Evolutionary conservation across 495 filamentous ascomycete genomes (phyloP), one percentile per base, ranked within the genome.

Genomic region (Neurospora sp.): DNA sequence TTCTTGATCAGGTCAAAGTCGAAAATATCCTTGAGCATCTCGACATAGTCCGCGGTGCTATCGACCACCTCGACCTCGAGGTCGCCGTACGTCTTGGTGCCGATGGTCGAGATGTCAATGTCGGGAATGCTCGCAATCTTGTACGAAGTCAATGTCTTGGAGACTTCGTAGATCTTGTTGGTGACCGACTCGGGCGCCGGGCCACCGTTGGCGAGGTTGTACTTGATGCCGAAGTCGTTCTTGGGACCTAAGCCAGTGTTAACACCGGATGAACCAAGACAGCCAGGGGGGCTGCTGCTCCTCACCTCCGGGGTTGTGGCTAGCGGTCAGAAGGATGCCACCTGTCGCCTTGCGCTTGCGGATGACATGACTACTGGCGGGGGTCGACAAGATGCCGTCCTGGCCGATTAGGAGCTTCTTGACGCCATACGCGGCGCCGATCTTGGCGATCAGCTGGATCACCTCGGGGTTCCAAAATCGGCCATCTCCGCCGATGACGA

Each of bases 151-250:
- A 98, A 87, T 70, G 87, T 88, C 85, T 97, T 97, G 74, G 96
- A 93, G 45, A 90, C 88, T 70, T 94, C 92, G 85, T 87, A 98
- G 79, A 99, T 98, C 86, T 97, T 97, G 88, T 99, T 96, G 73
- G 96, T 99, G 72, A 99, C 92, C 35, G 90, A 89, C 79, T 99
- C 96, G 16, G 96, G 96, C 70, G 96, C 96, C 31, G 96, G 96
- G 39, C 94, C 96, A 73, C 96, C 96, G 80, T 98, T 98, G 78
- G 92, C 82, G 69, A 99, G 86, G 86, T 99, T 99, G 87, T 99
- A 99, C 85, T 99, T 99, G 90, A 99, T 98, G 72, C 96, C 96
- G 73, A 98, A 98, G 84, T 99, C 96, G 81, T 93, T 89, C 73
- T 88, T 89, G 69, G 96, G 96, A 37, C 96, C 94, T 98, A 35